Percentiles rank a stretch among this genome's conserved stretches.
phyloP scores from a whole-genome alignment of 495 filamentous ascomycete genomes.

The Pseudevernia furfuracea region DNA sequence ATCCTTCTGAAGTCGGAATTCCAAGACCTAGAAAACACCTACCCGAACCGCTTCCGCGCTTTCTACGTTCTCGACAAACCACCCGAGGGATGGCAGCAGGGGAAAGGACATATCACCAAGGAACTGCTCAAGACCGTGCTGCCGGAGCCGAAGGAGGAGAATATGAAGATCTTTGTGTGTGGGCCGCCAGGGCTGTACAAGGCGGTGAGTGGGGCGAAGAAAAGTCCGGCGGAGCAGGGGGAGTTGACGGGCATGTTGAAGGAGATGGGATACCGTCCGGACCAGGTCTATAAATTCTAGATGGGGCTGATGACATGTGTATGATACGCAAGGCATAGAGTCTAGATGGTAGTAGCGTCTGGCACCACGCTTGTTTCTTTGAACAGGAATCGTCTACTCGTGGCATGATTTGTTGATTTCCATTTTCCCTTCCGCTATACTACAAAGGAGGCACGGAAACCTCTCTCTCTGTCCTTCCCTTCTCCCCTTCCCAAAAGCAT shows the following conservation, averaged over 20 bases:
- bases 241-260: conserved; percentile 77
- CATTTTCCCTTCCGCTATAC: too few species aligned
- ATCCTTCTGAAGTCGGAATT: conserved; percentile 52
- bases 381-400: background rate
- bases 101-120: conserved; percentile 50
- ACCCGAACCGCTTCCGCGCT: conserved; percentile 51
- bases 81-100: conserved; percentile 33
- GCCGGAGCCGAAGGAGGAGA: conserved; percentile 39
- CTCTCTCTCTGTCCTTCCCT: background rate
- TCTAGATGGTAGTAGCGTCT: background rate
- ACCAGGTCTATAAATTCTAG: conserved; percentile 98
- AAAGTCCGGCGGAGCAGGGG: conserved; percentile 83
- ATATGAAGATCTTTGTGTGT: conserved; percentile 62
- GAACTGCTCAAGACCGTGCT: conserved; percentile 47
- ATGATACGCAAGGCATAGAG: conserved; percentile 3
- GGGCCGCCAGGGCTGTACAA: conserved; percentile 89
- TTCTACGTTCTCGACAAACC: conserved; percentile 53
- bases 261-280: conserved; percentile 83
- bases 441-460: too few species aligned
- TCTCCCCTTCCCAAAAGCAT: background rate
- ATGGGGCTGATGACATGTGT: conserved; percentile 8
- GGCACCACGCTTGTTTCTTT: background rate
- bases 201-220: conserved; percentile 80
- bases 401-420: background rate
- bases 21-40: conserved; percentile 42